Evolutionary conservation across 1,139 yeast species (phyloP).

Genomic region (Pichia sp.): DNA sequence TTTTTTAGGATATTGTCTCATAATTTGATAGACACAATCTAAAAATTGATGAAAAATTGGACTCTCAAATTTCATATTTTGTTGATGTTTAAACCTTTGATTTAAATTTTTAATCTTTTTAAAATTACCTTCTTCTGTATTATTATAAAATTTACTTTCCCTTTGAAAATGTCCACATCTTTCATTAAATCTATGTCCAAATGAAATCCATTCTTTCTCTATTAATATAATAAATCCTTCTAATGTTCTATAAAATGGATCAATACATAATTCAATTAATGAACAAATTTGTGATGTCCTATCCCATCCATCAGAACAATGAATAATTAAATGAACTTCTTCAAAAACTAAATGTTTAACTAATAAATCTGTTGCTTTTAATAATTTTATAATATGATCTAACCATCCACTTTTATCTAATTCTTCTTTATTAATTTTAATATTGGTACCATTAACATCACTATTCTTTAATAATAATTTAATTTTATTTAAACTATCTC

Average conservation of each 20-base stretch:
- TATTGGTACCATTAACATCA: slow-evolving; percentile 38
- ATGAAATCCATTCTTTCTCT: slow-evolving; percentile 93
- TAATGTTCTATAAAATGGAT: slow-evolving; percentile 81
- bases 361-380: slow-evolving; percentile 73
- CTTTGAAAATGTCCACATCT: slow-evolving; percentile 66
- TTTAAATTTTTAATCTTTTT: slow-evolving; percentile 31
- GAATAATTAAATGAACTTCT: slow-evolving; percentile 77
- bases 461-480: slow-evolving; percentile 60
- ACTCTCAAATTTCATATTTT: slow-evolving; percentile 53
- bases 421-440: slow-evolving; percentile 37
- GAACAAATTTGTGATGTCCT: slow-evolving; percentile 88
- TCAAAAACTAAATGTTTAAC: slow-evolving; percentile 76
- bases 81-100: slow-evolving; percentile 35
- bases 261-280: slow-evolving; percentile 77
- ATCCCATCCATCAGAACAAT: slow-evolving; percentile 99
- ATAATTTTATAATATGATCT: slow-evolving; percentile 57
- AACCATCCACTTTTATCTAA: slow-evolving; percentile 76
- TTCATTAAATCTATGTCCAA: slow-evolving; percentile 86
- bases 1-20: slow-evolving; percentile 59
- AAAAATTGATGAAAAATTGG: slow-evolving; percentile 93
- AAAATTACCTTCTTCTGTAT: slow-evolving; percentile 26
- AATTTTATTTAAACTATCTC: slow-evolving; percentile 70
- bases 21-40: slow-evolving; percentile 79
- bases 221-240: slow-evolving; percentile 80
- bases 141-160: slow-evolving; percentile 33